phyloP scores from a whole-genome alignment of 2,329 filamentous ascomycete species.

The Ophidiomyces ophidiicola region DNA sequence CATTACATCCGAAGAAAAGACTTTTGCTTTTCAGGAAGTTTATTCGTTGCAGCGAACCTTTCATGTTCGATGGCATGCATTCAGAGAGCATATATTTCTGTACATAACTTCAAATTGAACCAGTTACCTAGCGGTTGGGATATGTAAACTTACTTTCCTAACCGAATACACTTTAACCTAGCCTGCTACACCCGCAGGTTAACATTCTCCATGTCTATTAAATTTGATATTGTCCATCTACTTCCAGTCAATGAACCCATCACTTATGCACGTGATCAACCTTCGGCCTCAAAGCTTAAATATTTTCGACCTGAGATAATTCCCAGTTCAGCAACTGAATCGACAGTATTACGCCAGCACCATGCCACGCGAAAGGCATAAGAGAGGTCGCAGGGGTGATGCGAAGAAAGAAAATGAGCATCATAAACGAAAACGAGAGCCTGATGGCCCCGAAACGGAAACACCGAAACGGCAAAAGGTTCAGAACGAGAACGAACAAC shows the following conservation, averaged over 20 bases:
- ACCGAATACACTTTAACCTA: no score
- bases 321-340: no score
- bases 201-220: no score
- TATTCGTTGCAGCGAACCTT: not conserved
- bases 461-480: slow-evolving; percentile 32
- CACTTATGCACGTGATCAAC: no score
- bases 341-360: not conserved
- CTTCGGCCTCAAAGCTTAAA: no score
- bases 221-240: no score
- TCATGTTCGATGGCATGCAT: not conserved
- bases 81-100: not conserved
- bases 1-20: slow-evolving; percentile 5
- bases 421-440: slow-evolving; percentile 25
- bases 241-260: no score
- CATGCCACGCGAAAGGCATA: slow-evolving; percentile 39
- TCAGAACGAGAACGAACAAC: slow-evolving; percentile 12
- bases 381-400: slow-evolving; percentile 35
- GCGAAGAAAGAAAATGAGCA: slow-evolving; percentile 22
- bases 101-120: no score
- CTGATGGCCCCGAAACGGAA: slow-evolving; percentile 26
- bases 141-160: no score
- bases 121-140: no score
- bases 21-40: not conserved
- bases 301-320: no score
- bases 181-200: no score